These are phyloP conservation scores for Lactarius deliciosus DNA, from an alignment of 768 basidiomycete species.

Conservation along the genomic window DNA sequence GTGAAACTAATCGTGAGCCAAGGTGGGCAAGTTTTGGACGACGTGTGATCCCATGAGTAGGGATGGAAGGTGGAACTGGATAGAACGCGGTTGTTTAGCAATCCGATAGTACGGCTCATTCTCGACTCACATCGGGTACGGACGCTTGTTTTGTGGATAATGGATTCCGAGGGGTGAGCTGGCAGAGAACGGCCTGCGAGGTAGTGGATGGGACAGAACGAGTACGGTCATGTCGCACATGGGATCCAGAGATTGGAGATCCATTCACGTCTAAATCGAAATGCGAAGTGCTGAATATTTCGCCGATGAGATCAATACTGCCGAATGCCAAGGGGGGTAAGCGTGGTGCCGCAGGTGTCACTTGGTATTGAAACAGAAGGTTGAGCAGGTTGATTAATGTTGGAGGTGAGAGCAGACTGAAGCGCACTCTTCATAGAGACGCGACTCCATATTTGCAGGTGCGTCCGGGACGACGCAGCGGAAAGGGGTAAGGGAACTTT, in stretches of 20 bases:
- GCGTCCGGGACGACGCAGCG: conserved; percentile 18
- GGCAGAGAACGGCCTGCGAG: conserved; percentile 8
- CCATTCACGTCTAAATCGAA: conserved; percentile 12
- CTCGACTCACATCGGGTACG: conserved; percentile 13
- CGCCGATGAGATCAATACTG: conserved; percentile 27
- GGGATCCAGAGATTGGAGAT: conserved; percentile 11
- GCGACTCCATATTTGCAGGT: conserved; percentile 29
- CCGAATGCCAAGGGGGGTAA: conserved; percentile 28
- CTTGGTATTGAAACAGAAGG: conserved; percentile 6
- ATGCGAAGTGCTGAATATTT: conserved; percentile 27
- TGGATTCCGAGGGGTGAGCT: neutral
- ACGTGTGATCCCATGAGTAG: conserved; percentile 7
- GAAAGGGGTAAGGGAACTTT: conserved; percentile 11
- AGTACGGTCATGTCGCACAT: conserved; percentile 26
- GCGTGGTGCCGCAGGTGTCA: conserved; percentile 20
- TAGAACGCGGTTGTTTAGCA: neutral
- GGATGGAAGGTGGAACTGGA: conserved; percentile 10
- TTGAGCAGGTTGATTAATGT: conserved; percentile 20
- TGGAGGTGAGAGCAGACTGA: conserved; percentile 27
- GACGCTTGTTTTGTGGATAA: conserved; percentile 13
- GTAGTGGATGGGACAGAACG: conserved; percentile 25
- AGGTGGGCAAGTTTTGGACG: conserved; percentile 15
- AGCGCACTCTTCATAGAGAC: conserved; percentile 29
- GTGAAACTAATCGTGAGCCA: conserved; percentile 4
- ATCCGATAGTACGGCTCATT: neutral